Conservation (phyloP, 2,329 filamentous ascomycete genomes). For the Immersiporthe knoxdaviesiana region DNA sequence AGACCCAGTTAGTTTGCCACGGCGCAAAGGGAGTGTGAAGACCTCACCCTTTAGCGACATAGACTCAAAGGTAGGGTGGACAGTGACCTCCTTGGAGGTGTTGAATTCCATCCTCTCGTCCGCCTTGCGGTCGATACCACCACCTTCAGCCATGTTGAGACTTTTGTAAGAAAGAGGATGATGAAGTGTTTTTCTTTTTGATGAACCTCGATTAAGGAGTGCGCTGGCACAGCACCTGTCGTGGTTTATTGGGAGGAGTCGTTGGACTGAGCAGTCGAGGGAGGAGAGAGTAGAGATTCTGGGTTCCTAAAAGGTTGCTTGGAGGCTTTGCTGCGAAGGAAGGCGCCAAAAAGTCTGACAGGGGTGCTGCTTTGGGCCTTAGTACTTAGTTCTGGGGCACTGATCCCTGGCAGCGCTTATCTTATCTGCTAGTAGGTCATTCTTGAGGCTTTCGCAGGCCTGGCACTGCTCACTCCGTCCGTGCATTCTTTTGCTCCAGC, state of each 20-base stretch:
- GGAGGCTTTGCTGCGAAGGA: slow-evolving; percentile 9
- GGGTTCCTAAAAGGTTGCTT: slow-evolving; percentile 4
- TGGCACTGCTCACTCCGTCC: not conserved
- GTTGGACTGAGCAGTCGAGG: slow-evolving; percentile 5
- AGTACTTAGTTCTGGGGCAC: not conserved
- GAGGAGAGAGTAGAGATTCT: not conserved
- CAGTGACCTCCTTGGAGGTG: slow-evolving; percentile 96
- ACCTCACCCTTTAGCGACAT: slow-evolving; percentile 85
- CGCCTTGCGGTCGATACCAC: slow-evolving; percentile 81
- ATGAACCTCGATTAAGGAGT: not conserved
- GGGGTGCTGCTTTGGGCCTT: slow-evolving; percentile 20
- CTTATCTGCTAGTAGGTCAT: slow-evolving; percentile 21
- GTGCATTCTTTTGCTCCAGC: slow-evolving; percentile 1
- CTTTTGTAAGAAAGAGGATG: slow-evolving; percentile 53
- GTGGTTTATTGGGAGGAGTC: slow-evolving; percentile 2
- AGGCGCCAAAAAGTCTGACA: slow-evolving; percentile 26
- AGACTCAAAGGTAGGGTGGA: slow-evolving; percentile 89
- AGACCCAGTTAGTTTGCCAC: too few relatives aligned
- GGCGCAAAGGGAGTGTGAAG: not conserved
- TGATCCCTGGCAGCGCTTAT: slow-evolving; percentile 20
- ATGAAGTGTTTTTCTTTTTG: slow-evolving; percentile 39
- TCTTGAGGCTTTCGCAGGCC: slow-evolving; percentile 6
- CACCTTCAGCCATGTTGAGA: slow-evolving; percentile 78
- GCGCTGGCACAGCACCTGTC: slow-evolving; percentile 8
- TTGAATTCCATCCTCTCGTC: slow-evolving; percentile 98